Base-by-base conservation (phyloP, 2,329 filamentous ascomycete species). In the Ilyonectria destructans region DNA sequence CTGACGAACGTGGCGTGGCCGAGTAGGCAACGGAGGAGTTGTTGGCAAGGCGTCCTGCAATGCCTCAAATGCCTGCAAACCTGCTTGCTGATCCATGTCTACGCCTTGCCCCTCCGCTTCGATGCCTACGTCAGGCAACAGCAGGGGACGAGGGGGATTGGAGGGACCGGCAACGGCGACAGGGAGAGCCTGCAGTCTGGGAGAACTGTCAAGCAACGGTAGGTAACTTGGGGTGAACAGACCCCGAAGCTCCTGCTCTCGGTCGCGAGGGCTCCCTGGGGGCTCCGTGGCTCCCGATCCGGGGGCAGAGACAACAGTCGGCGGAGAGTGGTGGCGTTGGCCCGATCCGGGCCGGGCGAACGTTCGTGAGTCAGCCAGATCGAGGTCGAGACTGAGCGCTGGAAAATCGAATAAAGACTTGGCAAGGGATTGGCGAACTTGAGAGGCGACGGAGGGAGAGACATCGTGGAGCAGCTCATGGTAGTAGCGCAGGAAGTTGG, bases 211-310 rank as follows among this genome's bases (percentile, higher is more conserved):
- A 62, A 92, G 85, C 62, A 92, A 82, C 51, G 89, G 89, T 62
- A 92, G 84, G 74, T 88, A 92, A 69, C 82, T 86, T 31, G 89
- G 90, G 40, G 87, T 91, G 75, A 92, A 91, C 67, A 92, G 80
- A 68, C 89, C 89, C 70, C 86, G 85, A 70, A 92, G 87, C 72
- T 91, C 89, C 75, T 82, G 81, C 71, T 91, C 88, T 67, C 87
- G 85, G 66, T 87, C 86, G 80, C 86, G 86, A 58, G 85, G 84
- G 74, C 82, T 85, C 71, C 81, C 75, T 57, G 81, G 80, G 70
- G 77, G 72, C 70, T 77, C 77, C 72, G 71, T 72, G 71, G 71
- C 69, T 72, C 73, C 74, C 64, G 74, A 73, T 73, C 70, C 72
- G 72, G 77, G 68, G 69, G 67, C 66, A 74, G 75, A 71, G 72